Conservation (phyloP, 306 rosid species). For the Cyamopsis tetragonoloba region DNA sequence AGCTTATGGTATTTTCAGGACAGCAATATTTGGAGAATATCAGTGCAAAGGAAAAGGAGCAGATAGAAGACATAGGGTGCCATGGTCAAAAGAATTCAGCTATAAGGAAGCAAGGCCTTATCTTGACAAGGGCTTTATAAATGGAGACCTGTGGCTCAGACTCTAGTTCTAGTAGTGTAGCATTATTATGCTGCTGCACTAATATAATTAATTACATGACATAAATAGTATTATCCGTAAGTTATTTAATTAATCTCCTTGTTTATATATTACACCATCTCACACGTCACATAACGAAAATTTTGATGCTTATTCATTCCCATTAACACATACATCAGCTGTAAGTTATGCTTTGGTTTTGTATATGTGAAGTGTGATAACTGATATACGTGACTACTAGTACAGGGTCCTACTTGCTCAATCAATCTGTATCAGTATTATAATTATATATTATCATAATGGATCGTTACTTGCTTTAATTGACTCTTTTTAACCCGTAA, state of each 20-base stretch:
- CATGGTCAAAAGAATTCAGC: slow-evolving; percentile 68
- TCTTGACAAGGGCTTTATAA: slow-evolving; percentile 50
- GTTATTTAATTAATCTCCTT: not conserved
- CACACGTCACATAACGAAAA: not conserved
- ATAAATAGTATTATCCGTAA: not conserved
- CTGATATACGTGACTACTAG: no score
- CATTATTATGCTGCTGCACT: not conserved
- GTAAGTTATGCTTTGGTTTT: not conserved
- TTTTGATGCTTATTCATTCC: not conserved
- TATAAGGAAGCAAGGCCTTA: slow-evolving; percentile 52
- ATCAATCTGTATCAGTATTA: slow-evolving; percentile 15
- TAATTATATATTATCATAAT: slow-evolving; percentile 6
- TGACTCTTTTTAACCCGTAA: not conserved
- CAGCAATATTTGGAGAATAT: slow-evolving; percentile 74
- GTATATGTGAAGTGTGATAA: not conserved
- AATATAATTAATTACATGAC: not conserved
- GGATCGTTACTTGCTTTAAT: not conserved
- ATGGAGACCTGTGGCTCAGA: slow-evolving; percentile 80
- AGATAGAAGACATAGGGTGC: slow-evolving; percentile 44
- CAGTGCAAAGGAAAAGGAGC: slow-evolving; percentile 71
- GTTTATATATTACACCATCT: not conserved
- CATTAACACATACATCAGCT: not conserved
- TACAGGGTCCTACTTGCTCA: not conserved
- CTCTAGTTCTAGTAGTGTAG: no score
- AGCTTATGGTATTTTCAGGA: slow-evolving; percentile 44